Evolutionary conservation across 805 yeast species (phyloP), one percentile per base, ranked within the genome.

Genomic region (Vanderwaltozyma yarrowii): DNA sequence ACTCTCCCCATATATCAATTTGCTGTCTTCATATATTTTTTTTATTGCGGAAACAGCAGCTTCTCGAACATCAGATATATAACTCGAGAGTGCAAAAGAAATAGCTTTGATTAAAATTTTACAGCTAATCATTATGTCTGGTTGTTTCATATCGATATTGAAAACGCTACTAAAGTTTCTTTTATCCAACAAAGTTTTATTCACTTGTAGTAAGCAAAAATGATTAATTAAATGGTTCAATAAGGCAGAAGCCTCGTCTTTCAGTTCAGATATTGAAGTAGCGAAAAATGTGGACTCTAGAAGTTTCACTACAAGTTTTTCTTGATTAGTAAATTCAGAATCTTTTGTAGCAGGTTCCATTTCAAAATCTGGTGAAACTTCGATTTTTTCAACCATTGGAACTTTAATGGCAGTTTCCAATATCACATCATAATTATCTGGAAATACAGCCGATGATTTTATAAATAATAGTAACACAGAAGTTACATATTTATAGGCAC

Each of bases 121-220:
- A 43, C 86, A 89, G 38, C 78, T 77, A 18, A 88, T 66, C 42
- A 70, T 69, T 4, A 78, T 75, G 28, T 69, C 67, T 0, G 96
- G 96, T 60, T 87, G 95, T 41, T 80, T 75, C 44, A 85, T 86
- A 38, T 74, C 73, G 19, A 87, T 78, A 10, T 79, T 73, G 54
- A 89, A 89, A 11, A 78, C 70, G 20, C 88, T 66, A 47, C 76
- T 74, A 54, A 75, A 69, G 60, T 77, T 78, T 37, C 82, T 63
- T 45, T 79, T 78, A 35, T 80, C 84, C 14, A 76, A 63, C 33
- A 86, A 69, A 1, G 84, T 78, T 30, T 79, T 78, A 14, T 87
- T 83, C 32, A 88, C 70, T 45, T 87, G 84, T 8, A 86, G 64
- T 41, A 92, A 63, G 9, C 87, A 78, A 44, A 83, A 78, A 56